Evolutionary conservation across 345 rosid genomes (phyloP).

Genomic region (Syzygium jambos): DNA sequence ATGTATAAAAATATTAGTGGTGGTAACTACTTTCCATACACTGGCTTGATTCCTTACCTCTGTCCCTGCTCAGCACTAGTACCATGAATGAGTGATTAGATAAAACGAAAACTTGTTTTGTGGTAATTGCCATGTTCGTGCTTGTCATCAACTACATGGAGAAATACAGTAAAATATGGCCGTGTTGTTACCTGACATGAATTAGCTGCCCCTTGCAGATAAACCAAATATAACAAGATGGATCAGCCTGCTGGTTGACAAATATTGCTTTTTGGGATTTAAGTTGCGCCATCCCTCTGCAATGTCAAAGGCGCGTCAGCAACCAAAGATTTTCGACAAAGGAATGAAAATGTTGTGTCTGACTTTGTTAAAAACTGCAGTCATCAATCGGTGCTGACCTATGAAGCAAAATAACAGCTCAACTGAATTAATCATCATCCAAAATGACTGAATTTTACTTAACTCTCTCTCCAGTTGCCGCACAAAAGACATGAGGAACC

Average conservation of each 20-base stretch:
- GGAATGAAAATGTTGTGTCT: not conserved
- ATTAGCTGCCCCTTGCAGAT: constrained; percentile 43
- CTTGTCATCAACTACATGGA: not conserved
- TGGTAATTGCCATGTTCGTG: not conserved
- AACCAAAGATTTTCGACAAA: not conserved
- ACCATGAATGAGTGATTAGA: not conserved
- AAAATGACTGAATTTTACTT: not conserved
- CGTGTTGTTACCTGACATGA: constrained; percentile 14
- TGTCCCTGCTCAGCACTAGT: not conserved
- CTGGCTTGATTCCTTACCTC: not conserved
- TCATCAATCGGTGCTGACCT: not conserved
- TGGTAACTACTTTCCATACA: not conserved
- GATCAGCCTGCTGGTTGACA: constrained; percentile 32
- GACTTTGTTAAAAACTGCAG: not conserved
- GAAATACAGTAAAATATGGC: not conserved
- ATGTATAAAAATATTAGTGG: not conserved
- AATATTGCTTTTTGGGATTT: constrained; percentile 49
- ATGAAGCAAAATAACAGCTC: not conserved
- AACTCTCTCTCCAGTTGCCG: not conserved
- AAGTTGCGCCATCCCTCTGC: constrained; percentile 50
- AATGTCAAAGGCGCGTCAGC: not conserved
- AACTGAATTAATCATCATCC: not conserved
- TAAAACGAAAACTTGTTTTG: not conserved
- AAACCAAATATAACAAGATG: constrained; percentile 49
- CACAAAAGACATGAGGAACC: not conserved